Evolutionary conservation across 1,284 basidiomycete species (phyloP), one percentile per base, ranked within the genome.

Genomic region (Microbotryum lychnidis-dioicae): DNA sequence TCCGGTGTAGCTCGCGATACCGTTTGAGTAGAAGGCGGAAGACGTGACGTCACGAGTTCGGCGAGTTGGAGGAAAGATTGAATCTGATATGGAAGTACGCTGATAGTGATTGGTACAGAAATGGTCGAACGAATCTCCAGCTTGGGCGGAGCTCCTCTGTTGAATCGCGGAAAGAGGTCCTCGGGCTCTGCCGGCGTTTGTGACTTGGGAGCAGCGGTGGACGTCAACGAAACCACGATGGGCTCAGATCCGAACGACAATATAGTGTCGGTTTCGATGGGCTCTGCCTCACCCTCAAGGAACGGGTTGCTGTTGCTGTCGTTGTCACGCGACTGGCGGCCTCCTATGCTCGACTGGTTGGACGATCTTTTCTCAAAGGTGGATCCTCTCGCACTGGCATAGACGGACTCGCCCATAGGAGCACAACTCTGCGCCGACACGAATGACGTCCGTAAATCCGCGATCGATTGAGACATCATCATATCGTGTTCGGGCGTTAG

Each of bases 401-500:
- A 76, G 10, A 75, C 54, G 47, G 58, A 47, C 70, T 73, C 29
- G 63, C 67, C 4, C 69, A 6, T 10, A 16, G 1, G 1, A 18
- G 6, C 16, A 42, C 71, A 0, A 67, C 66, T 12, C 58, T 65
- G 2, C 49, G 45, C 31, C 2, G 37, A 37, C 4, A 21, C 9
- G 27, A 48, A 5, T 20, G 69, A 67, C 5, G 48, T 60, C 29
- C 79, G 73, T 14, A 80, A 67, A 67, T 80, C 78, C 2, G 75
- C 75, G 9, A 79, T 76, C 0, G 77, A 77, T 66, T 76, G 74
- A 7, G 77, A 78, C 78, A 80, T 79, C 54, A 74, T 65, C 74
- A 79, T 73, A 50, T 73, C 68, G 31, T 64, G 60, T 25, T 68
- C 57, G 9, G 65, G 64, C 21, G 60, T 58, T 23, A 66, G 69